A percentile compares a stretch with the other conserved stretches of the same genome.
Conservation (phyloP, 202 grass and related monocot genomes). For the Panicum hallii region DNA sequence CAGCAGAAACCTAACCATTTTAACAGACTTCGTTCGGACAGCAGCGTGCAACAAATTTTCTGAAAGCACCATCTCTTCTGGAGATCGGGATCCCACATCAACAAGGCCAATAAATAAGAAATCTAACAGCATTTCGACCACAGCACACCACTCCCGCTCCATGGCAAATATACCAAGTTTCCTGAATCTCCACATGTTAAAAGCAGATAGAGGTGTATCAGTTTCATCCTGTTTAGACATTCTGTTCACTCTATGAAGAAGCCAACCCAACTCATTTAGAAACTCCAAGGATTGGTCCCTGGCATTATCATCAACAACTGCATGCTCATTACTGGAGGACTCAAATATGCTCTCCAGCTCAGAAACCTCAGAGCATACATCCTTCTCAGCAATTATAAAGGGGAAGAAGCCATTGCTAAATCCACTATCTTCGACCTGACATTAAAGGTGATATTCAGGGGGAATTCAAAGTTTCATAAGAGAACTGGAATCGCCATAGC, state of each 20-base stretch:
- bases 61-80: conserved; percentile 69
- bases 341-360: conserved; percentile 81
- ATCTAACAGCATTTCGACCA: conserved; percentile 80
- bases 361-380: conserved; percentile 90
- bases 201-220: conserved; percentile 40
- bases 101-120: conserved; percentile 81
- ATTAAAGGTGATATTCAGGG: conserved; percentile 33
- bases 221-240: conserved; percentile 50
- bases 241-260: conserved; percentile 70
- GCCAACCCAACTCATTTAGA: conserved; percentile 93
- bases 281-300: conserved; percentile 89
- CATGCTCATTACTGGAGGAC: conserved; percentile 38
- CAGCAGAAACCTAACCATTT: conserved; percentile 77
- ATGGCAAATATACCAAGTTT: conserved; percentile 80
- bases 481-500: conserved; percentile 42
- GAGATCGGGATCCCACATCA: conserved; percentile 67
- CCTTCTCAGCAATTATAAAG: conserved; percentile 95
- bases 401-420: conserved; percentile 91
- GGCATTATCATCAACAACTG: conserved; percentile 42
- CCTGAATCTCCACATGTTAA: conserved; percentile 72
- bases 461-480: conserved; percentile 19
- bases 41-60: conserved; percentile 85
- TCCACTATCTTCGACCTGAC: conserved; percentile 91
- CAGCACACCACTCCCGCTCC: conserved; percentile 83
- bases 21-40: conserved; percentile 64